These are phyloP conservation scores for Monsonia emarginata DNA, from an alignment of 441 rosid genomes.

Conservation along the genomic window DNA sequence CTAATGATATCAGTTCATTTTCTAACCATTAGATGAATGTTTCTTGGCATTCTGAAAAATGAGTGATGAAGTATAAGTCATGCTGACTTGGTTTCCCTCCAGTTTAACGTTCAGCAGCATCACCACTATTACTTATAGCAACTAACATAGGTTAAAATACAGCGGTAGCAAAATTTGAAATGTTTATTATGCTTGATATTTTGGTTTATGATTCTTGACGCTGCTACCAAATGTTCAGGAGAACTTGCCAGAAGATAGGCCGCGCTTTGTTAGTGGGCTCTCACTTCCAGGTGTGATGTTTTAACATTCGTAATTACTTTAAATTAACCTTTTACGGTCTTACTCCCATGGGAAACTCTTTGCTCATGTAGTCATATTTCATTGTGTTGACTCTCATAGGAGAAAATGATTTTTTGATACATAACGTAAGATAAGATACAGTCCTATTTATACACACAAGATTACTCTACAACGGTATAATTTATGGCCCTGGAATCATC, in stretches of 20 bases:
- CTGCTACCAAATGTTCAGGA: slow-evolving; percentile 30
- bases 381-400: too few species aligned
- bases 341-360: too few species aligned
- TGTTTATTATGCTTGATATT: background rate
- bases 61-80: background rate
- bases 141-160: background rate
- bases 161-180: slow-evolving; percentile 9
- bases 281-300: slow-evolving; percentile 50
- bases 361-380: too few species aligned
- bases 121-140: background rate
- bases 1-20: background rate
- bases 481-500: too few species aligned
- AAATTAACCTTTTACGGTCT: background rate
- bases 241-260: slow-evolving; percentile 44
- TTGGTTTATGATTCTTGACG: slow-evolving; percentile 5
- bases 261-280: slow-evolving; percentile 52
- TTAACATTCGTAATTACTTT: background rate
- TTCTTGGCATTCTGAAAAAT: background rate
- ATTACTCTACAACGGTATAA: too few species aligned
- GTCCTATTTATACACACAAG: too few species aligned
- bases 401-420: too few species aligned
- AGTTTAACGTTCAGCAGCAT: background rate
- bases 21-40: background rate
- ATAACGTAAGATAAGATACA: too few species aligned
- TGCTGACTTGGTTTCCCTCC: background rate